These are phyloP conservation scores for Aspergillus calidoustus DNA, from an alignment of 2,329 filamentous ascomycete genomes.

Conservation along the genomic window DNA sequence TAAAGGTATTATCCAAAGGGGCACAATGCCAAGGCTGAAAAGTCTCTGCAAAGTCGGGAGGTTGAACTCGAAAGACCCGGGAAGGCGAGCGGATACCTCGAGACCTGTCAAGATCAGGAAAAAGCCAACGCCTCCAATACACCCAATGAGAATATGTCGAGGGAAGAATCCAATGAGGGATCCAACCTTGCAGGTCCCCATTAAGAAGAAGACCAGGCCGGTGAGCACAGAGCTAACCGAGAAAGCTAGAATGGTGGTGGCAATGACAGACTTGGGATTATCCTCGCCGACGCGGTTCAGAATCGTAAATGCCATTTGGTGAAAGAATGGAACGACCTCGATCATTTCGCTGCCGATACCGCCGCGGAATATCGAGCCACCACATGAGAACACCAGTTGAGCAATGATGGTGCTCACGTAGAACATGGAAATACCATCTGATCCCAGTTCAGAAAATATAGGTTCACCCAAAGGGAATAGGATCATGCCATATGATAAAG, in stretches of 20 bases:
- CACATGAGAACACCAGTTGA: slow-evolving; percentile 83
- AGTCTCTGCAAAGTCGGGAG: slow-evolving; percentile 76
- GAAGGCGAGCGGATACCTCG: slow-evolving; percentile 87
- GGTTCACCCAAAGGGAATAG: slow-evolving; percentile 88
- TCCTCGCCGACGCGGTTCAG: slow-evolving; percentile 76
- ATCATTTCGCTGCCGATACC: slow-evolving; percentile 97
- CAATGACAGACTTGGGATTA: slow-evolving; percentile 82
- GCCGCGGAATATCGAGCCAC: slow-evolving; percentile 85
- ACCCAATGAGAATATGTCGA: slow-evolving; percentile 92
- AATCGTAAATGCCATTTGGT: slow-evolving; percentile 95
- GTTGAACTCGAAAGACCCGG: slow-evolving; percentile 83
- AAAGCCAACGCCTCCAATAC: slow-evolving; percentile 95
- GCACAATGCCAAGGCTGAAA: slow-evolving; percentile 72
- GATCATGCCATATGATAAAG: slow-evolving; percentile 95
- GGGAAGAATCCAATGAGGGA: slow-evolving; percentile 97
- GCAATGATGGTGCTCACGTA: slow-evolving; percentile 97
- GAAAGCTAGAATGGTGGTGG: slow-evolving; percentile 91
- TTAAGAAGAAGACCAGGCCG: slow-evolving; percentile 86
- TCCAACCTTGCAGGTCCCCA: slow-evolving; percentile 85
- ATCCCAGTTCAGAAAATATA: slow-evolving; percentile 82
- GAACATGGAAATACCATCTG: slow-evolving; percentile 97
- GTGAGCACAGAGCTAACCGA: slow-evolving; percentile 89
- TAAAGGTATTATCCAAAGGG: slow-evolving; percentile 83
- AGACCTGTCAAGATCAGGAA: slow-evolving; percentile 91
- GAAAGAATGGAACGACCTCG: slow-evolving; percentile 97